Conservation (phyloP, 2,329 filamentous ascomycete genomes). For the Xylariomycetidae sp. region DNA sequence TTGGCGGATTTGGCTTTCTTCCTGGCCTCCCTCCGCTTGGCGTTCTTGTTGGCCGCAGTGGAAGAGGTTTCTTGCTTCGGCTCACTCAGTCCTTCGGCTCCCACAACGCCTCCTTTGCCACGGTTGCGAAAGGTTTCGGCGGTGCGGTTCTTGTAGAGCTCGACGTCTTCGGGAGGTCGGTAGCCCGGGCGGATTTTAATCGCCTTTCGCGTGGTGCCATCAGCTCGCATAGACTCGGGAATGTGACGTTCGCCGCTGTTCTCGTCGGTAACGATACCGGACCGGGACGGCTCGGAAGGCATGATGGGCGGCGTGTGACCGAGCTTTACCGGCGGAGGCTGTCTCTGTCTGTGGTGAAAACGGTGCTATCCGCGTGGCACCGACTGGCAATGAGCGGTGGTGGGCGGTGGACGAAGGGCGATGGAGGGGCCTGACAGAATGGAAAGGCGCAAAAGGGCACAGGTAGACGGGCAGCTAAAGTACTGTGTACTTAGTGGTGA, state of each 20-base stretch:
- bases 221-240: constrained; percentile 76
- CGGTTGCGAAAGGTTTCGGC: constrained; percentile 80
- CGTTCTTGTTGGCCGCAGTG: constrained; percentile 71
- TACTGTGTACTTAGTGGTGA: no score
- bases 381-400: no score
- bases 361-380: no score
- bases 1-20: constrained; percentile 47
- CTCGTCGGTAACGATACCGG: constrained; percentile 73
- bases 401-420: no score
- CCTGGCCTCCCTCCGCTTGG: constrained; percentile 60
- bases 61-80: constrained; percentile 39
- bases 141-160: constrained; percentile 89
- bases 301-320: no score
- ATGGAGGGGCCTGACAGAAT: no score
- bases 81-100: constrained; percentile 57
- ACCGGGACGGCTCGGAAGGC: constrained; percentile 48
- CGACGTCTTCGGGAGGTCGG: constrained; percentile 88
- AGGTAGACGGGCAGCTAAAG: no score
- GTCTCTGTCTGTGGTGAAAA: no score
- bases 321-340: no score
- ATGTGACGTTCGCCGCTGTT: constrained; percentile 79
- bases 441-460: no score
- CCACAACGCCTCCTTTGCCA: constrained; percentile 64
- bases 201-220: constrained; percentile 87
- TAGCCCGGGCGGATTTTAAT: constrained; percentile 94